Conservation (phyloP, 768 basidiomycete genomes). For the Collybia sordida region DNA sequence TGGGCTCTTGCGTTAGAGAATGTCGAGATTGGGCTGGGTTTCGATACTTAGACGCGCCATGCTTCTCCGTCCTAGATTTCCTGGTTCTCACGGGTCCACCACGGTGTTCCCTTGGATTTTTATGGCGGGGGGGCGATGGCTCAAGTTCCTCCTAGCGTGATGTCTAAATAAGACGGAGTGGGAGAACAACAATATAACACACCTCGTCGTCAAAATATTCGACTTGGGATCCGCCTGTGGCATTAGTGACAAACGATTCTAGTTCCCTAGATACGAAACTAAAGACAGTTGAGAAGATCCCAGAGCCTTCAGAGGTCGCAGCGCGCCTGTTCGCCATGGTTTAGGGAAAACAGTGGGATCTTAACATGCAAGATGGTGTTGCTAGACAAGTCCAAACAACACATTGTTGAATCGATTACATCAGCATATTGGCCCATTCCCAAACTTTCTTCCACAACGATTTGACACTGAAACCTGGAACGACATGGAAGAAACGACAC, state of each 20-base stretch:
- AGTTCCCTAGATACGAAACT: slow-evolving; percentile 71
- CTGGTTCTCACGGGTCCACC: neutral
- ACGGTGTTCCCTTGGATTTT: neutral
- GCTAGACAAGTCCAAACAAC: slow-evolving; percentile 4
- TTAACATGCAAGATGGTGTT: neutral
- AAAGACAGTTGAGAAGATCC: slow-evolving; percentile 63
- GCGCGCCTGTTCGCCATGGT: slow-evolving; percentile 9
- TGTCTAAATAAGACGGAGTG: no score
- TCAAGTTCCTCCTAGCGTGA: neutral
- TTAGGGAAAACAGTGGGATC: neutral
- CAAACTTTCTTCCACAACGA: no score
- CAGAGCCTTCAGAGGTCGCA: slow-evolving; percentile 20
- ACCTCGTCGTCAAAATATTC: slow-evolving; percentile 13
- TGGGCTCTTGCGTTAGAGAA: neutral
- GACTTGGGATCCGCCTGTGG: slow-evolving; percentile 44
- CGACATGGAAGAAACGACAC: slow-evolving; percentile 14
- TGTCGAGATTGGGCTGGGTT: neutral
- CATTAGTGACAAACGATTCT: slow-evolving; percentile 67
- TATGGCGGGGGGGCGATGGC: neutral
- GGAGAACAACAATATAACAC: neutral
- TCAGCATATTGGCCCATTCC: no score
- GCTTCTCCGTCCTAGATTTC: no score
- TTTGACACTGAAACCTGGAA: neutral
- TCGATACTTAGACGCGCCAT: neutral
- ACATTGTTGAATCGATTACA: no score